Evolutionary conservation across 2,329 filamentous ascomycete genomes (phyloP), one percentile per base, ranked within the genome.

Genomic region (Talaromyces sp.): DNA sequence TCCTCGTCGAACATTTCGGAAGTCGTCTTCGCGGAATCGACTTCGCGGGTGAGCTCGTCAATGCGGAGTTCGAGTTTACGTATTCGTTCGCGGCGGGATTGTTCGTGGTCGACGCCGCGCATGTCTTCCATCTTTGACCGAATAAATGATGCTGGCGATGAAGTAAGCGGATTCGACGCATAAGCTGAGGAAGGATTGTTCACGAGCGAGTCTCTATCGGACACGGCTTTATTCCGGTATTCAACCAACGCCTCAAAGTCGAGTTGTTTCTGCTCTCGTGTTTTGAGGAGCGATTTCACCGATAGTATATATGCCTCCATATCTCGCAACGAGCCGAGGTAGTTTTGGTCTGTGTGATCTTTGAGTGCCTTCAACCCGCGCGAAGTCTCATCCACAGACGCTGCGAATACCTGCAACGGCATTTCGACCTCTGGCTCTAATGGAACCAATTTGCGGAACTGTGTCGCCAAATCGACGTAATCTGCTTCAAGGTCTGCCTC

Each of bases 181-280:
- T 91, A 83, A 58, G 87, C 86, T 5, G 84, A 81, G 54, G 81
- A 79, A 47, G 85, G 84, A 68, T 89, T 87, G 11, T 88, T 87
- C 45, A 87, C 86, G 2, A 97, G 87, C 17, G 86, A 83, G 78
- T 99, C 95, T 57, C 93, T 90, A 78, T 99, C 95, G 3, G 88
- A 82, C 2, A 92, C 92, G 0, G 92, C 92, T 77, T 96, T 97
- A 80, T 91, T 91, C 62, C 97, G 90, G 78, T 98, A 98, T 75
- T 98, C 94, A 33, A 93, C 96, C 39, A 99, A 85, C 69, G 92
- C 93, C 80, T 99, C 95, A 73, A 94, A 97, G 80, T 99, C 95
- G 65, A 99, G 89, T 77, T 99, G 95, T 77, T 99, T 99, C 81
- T 96, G 93, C 81, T 99, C 95, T 41, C 95, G 89, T 1, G 92